A percentile compares a stretch with the other conserved stretches of the same genome.
Conservation (phyloP, 2,329 filamentous ascomycete genomes). For the Shiraia bambusicola region DNA sequence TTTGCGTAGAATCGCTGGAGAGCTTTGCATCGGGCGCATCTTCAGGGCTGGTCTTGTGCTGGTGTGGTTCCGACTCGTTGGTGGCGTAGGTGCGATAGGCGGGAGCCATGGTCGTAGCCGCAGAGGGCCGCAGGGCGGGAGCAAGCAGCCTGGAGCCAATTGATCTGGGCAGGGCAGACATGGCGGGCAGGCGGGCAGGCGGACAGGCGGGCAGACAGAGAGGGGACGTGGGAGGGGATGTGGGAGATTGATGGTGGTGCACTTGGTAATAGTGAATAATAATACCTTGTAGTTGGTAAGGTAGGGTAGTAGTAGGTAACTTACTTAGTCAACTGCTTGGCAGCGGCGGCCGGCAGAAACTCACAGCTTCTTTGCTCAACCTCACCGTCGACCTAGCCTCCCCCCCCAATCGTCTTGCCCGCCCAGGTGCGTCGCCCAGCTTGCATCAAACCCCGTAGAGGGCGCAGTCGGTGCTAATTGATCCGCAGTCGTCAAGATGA, state of each 20-base stretch:
- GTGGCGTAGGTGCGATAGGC: conserved; percentile 37
- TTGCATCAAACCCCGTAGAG: conserved; percentile 7
- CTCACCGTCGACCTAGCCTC: conserved; percentile 36
- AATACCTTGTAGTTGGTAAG: too few relatives aligned
- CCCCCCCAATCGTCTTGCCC: conserved; percentile 40
- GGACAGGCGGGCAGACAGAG: conserved; percentile 18
- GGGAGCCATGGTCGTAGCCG: conserved; percentile 24
- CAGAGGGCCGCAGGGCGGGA: conserved; percentile 32
- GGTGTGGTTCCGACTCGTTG: conserved; percentile 15
- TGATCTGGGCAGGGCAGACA: conserved; percentile 45
- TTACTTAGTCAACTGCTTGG: too few relatives aligned
- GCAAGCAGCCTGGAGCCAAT: conserved; percentile 46
- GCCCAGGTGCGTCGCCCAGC: conserved; percentile 33
- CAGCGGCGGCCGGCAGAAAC: conserved; percentile 27
- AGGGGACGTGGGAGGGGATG: conserved; percentile 18
- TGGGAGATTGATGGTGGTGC: conserved; percentile 17
- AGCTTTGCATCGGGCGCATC: conserved; percentile 41
- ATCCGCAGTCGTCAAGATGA: conserved; percentile 68
- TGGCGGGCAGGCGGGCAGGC: conserved; percentile 30
- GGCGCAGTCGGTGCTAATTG: conserved; percentile 43
- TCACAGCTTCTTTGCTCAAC: conserved; percentile 35
- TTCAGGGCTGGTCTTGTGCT: conserved; percentile 36
- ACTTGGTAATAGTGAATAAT: too few relatives aligned
- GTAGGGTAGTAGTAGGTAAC: too few relatives aligned
- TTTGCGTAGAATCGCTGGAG: conserved; percentile 50